phyloP scores from a whole-genome alignment of 345 rosid species.

The Mallotus nudiflorus region DNA sequence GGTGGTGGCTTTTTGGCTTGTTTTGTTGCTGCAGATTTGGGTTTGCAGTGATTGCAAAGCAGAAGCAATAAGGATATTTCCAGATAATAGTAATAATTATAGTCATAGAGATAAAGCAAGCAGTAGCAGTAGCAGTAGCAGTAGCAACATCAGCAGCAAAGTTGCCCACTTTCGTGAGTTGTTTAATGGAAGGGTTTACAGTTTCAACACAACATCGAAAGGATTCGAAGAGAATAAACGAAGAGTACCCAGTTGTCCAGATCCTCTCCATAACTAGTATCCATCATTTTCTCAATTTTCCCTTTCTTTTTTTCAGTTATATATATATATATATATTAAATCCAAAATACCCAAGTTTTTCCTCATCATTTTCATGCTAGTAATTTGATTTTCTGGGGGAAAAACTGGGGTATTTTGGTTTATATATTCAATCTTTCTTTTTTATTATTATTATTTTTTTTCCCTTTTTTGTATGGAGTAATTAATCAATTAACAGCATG shows the following conservation, averaged over 20 bases:
- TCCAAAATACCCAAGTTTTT: slow-evolving; percentile 68
- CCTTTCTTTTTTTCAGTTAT: neutral
- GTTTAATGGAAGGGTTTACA: slow-evolving; percentile 37
- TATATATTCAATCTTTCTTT: slow-evolving; percentile 4
- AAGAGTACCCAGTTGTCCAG: slow-evolving; percentile 88
- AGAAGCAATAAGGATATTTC: slow-evolving; percentile 51
- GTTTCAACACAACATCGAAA: slow-evolving; percentile 33
- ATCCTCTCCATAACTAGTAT: slow-evolving; percentile 86
- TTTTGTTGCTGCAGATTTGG: slow-evolving; percentile 45
- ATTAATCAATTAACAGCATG: slow-evolving; percentile 1
- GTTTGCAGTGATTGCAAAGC: slow-evolving; percentile 37
- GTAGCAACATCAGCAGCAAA: neutral
- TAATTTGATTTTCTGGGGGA: slow-evolving; percentile 27
- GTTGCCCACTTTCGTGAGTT: slow-evolving; percentile 34
- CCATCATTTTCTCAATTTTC: neutral
- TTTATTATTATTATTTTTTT: too few species aligned
- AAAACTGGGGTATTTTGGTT: slow-evolving; percentile 66
- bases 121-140: neutral
- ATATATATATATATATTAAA: slow-evolving; percentile 16
- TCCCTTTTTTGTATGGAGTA: neutral
- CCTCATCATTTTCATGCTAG: slow-evolving; percentile 31
- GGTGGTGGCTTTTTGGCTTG: slow-evolving; percentile 17
- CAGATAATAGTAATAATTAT: slow-evolving; percentile 17
- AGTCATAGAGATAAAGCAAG: neutral
- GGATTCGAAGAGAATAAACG: slow-evolving; percentile 61